A percentile compares a stretch with the other conserved stretches of the same genome.
These are phyloP conservation scores for Amniculicola lignicola DNA, from an alignment of 495 filamentous ascomycete genomes.

Conservation along the genomic window DNA sequence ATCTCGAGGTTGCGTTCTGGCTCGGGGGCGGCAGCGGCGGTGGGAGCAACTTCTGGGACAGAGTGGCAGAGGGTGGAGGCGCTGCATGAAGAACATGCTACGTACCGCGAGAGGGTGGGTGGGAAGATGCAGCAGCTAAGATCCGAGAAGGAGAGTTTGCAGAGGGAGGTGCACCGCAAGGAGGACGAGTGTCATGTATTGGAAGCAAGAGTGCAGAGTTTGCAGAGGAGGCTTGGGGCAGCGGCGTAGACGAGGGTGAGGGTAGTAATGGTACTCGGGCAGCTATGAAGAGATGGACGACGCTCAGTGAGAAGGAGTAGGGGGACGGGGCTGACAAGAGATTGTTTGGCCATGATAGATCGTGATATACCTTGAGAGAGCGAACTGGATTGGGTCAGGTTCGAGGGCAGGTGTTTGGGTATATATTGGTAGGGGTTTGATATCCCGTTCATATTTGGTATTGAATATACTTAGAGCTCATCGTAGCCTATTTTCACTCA, in stretches of 20 bases:
- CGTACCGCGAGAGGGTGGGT: slow-evolving; percentile 31
- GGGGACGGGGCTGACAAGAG: slow-evolving; percentile 17
- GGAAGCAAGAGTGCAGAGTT: slow-evolving; percentile 31
- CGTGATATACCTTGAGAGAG: not conserved
- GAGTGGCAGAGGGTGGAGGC: slow-evolving; percentile 28
- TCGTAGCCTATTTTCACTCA: not conserved
- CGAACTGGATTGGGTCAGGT: not conserved
- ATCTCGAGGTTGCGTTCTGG: slow-evolving; percentile 8
- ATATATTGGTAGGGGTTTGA: slow-evolving; percentile 23
- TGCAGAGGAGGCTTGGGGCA: slow-evolving; percentile 21
- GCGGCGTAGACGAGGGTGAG: slow-evolving; percentile 15
- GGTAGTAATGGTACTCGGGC: slow-evolving; percentile 1
- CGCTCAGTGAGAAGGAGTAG: slow-evolving; percentile 4
- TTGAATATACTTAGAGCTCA: slow-evolving; percentile 10
- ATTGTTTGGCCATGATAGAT: slow-evolving; percentile 17
- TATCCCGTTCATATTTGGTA: slow-evolving; percentile 16
- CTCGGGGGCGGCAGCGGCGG: not conserved
- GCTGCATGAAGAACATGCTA: slow-evolving; percentile 31
- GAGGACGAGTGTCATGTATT: slow-evolving; percentile 34
- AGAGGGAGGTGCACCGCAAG: slow-evolving; percentile 33
- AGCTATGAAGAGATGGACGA: slow-evolving; percentile 13
- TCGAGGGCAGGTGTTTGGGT: slow-evolving; percentile 6
- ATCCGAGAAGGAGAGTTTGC: slow-evolving; percentile 35
- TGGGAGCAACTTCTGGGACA: not conserved
- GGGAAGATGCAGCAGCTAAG: slow-evolving; percentile 30